phyloP scores from a whole-genome alignment of 306 rosid species.

The Cucumis melo region DNA sequence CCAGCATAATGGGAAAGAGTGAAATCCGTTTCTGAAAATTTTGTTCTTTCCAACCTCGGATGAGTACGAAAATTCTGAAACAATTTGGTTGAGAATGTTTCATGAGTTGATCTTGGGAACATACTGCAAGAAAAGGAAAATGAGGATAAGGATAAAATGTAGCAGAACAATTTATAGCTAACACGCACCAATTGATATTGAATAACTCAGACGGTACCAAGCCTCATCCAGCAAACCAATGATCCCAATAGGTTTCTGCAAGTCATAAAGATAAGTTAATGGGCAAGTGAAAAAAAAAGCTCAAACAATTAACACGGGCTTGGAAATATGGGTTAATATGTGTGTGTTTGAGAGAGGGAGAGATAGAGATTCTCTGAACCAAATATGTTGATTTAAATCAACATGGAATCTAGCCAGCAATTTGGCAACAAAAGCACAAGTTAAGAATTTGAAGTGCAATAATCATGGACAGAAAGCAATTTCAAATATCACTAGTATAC shows the following conservation, averaged over 20 bases:
- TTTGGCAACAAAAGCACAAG: not conserved
- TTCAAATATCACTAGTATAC: too few relatives aligned
- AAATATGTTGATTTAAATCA: not conserved
- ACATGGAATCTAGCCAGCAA: not conserved
- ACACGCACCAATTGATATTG: constrained; percentile 33
- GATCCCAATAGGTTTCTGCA: constrained; percentile 96
- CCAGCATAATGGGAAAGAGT: constrained; percentile 93
- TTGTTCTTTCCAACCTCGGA: constrained; percentile 69
- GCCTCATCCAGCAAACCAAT: constrained; percentile 93
- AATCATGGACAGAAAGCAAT: too few relatives aligned
- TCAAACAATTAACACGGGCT: not conserved
- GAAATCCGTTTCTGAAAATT: constrained; percentile 92
- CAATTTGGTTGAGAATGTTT: constrained; percentile 84
- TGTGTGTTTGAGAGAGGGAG: not conserved
- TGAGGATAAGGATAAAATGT: constrained; percentile 30
- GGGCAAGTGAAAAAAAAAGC: not conserved
- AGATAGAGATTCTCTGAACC: not conserved
- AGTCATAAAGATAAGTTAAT: constrained; percentile 11
- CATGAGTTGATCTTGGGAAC: constrained; percentile 94
- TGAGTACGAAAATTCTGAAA: constrained; percentile 67
- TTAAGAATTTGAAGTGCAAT: not conserved
- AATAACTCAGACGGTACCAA: constrained; percentile 64
- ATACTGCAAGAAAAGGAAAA: constrained; percentile 52
- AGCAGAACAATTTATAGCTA: constrained; percentile 10
- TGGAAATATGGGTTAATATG: not conserved